Percentiles rank a stretch among this genome's conserved stretches.
Evolutionary conservation across 305 asterid species (phyloP).

Genomic region (Fraxinus sp.): DNA sequence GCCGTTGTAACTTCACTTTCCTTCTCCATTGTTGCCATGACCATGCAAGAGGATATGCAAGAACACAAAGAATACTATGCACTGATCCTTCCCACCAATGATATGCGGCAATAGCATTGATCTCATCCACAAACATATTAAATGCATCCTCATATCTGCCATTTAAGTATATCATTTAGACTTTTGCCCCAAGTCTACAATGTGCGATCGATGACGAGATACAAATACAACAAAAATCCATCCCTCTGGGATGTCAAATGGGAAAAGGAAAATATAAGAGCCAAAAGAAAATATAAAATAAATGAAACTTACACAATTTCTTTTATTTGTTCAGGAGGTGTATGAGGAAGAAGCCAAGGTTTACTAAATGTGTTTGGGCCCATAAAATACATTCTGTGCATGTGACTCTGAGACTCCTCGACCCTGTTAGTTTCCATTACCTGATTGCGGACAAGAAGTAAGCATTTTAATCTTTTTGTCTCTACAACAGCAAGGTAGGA

Average conservation of each 20-base stretch:
- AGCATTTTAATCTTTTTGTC: slow-evolving; percentile 15
- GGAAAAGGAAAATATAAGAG: slow-evolving; percentile 7
- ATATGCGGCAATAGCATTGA: slow-evolving; percentile 83
- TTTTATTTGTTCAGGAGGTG: slow-evolving; percentile 90
- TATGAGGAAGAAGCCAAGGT: slow-evolving; percentile 98
- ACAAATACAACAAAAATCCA: slow-evolving; percentile 8
- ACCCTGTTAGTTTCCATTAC: slow-evolving; percentile 96
- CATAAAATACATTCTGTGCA: slow-evolving; percentile 92
- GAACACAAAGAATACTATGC: slow-evolving; percentile 74
- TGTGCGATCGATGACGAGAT: slow-evolving; percentile 5
- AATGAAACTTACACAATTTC: slow-evolving; percentile 78
- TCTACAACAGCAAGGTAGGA: slow-evolving; percentile 17
- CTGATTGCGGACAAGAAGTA: slow-evolving; percentile 45
- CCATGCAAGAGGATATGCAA: slow-evolving; percentile 96
- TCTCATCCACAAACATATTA: slow-evolving; percentile 86
- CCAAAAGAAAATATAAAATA: slow-evolving; percentile 14
- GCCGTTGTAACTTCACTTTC: slow-evolving; percentile 77
- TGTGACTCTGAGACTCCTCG: slow-evolving; percentile 96
- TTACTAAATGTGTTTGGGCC: slow-evolving; percentile 92
- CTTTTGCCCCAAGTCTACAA: slow-evolving; percentile 4
- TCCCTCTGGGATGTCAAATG: slow-evolving; percentile 7
- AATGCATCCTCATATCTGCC: slow-evolving; percentile 94
- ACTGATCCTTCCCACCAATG: slow-evolving; percentile 99
- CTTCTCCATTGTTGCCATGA: slow-evolving; percentile 99
- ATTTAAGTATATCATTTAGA: slow-evolving; percentile 27